Evolutionary conservation across 192 early-diverging fungal species (phyloP).

Genomic region (Endogone sp.): DNA sequence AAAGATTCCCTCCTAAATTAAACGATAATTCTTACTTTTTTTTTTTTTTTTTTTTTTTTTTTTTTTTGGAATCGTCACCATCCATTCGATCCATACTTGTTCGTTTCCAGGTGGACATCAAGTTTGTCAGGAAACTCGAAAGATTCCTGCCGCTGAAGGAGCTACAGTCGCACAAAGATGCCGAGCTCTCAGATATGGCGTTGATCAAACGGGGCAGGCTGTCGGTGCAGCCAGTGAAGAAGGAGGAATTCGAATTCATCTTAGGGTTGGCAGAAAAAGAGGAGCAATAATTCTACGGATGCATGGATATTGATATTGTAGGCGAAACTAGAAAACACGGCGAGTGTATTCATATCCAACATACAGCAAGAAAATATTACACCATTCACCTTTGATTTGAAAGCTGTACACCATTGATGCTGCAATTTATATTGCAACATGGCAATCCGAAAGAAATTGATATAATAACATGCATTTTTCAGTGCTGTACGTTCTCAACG

Average conservation of each 20-base stretch:
- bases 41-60: not conserved
- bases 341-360: no score
- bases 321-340: no score
- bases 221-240: slow-evolving; percentile 70
- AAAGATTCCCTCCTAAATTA: no score
- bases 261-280: slow-evolving; percentile 35
- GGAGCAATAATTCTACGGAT: not conserved
- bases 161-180: slow-evolving; percentile 50
- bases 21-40: no score
- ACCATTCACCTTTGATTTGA: no score
- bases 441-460: no score
- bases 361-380: no score
- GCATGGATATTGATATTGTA: no score
- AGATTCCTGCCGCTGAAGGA: slow-evolving; percentile 62
- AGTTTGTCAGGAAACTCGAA: slow-evolving; percentile 63
- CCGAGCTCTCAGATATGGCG: slow-evolving; percentile 56
- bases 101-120: slow-evolving; percentile 59
- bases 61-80: not conserved
- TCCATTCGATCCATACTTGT: not conserved
- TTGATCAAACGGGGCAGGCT: slow-evolving; percentile 69
- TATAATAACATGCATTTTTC: no score
- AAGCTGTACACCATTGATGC: no score
- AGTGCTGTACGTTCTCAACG: no score
- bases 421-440: no score
- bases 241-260: slow-evolving; percentile 67